Percentiles rank a stretch among this genome's conserved stretches.
These are phyloP conservation scores for Yamadazyma kanchanaburiensis DNA, from an alignment of 1,139 yeast genomes.

Conservation along the genomic window DNA sequence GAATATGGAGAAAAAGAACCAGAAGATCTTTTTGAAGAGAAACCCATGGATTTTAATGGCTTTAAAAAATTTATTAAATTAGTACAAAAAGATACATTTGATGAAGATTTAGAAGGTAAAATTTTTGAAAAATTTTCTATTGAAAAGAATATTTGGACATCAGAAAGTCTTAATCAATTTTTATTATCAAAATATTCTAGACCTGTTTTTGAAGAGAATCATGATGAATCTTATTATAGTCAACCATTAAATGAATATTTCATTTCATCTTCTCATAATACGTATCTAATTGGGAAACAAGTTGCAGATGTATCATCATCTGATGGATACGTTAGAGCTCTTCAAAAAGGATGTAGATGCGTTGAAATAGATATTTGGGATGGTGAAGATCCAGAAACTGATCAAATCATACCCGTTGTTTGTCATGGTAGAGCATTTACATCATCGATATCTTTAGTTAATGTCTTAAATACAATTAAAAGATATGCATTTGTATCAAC, in stretches of 20 bases:
- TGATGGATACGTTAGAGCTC: conserved; percentile 85
- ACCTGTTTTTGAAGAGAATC: conserved; percentile 25
- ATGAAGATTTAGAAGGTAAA: conserved; percentile 19
- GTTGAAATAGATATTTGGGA: conserved; percentile 97
- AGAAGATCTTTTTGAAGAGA: background rate
- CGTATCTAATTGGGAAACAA: conserved; percentile 85
- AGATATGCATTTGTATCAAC: conserved; percentile 84
- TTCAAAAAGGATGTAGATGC: conserved; percentile 91
- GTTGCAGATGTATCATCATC: conserved; percentile 88
- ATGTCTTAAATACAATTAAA: conserved; percentile 69
- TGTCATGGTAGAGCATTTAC: conserved; percentile 89
- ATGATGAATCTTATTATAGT: conserved; percentile 41
- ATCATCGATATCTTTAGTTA: conserved; percentile 60
- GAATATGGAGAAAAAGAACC: background rate
- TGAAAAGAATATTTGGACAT: conserved; percentile 29
- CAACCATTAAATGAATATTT: conserved; percentile 81
- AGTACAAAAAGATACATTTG: conserved; percentile 48
- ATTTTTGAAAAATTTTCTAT: conserved; percentile 46
- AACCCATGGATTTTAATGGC: conserved; percentile 39
- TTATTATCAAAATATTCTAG: conserved; percentile 46
- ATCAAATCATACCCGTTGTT: conserved; percentile 65
- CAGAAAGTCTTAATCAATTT: conserved; percentile 51
- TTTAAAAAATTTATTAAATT: conserved; percentile 47
- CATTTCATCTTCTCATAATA: conserved; percentile 92
- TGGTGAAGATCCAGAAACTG: conserved; percentile 38